Evolutionary conservation across 106 monocot species (phyloP), one percentile per base, ranked within the genome.

Genomic region (Cymbidium sinense): DNA sequence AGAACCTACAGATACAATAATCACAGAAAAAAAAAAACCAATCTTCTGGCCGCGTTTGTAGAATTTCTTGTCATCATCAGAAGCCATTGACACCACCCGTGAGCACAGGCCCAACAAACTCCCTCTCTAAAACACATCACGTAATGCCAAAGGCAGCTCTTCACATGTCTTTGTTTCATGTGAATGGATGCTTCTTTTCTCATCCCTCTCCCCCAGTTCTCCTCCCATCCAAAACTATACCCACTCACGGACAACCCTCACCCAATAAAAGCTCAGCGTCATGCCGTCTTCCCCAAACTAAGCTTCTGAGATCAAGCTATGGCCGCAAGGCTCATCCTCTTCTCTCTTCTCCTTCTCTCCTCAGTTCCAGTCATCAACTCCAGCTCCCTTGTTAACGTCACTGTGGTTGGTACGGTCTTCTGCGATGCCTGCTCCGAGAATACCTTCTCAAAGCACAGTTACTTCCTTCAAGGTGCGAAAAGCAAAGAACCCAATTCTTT

Each of bases 401-500:
- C 96, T 23, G 87, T 96, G 4, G 86, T 93, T 0, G 96, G 96
- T 72, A 80, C 88, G 20, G 96, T 96, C 84, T 96, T 88, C 91
- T 96, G 93, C 76, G 96, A 96, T 77, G 86, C 87, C 79, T 96
- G 96, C 91, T 87, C 89, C 69, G 80, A 82, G 78, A 93, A 89
- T 83, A 88, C 80, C 82, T 96, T 96, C 96, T 86, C 96, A 79
- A 91, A 83, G 39, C 77, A 96, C 79, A 91, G 96, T 91, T 96
- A 89, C 86, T 96, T 93, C 86, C 67, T 93, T 21, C 76, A 81
- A 84, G 93, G 96, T 91, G 55, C 71, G 23, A 19, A 25, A 27
- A 31, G 19, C 2, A 21, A 36, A 71, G 2, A 19, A 34, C 0
- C 37, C 30, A 36, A 71, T 36, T n/a, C n/a, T n/a, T n/a, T n/a